These are phyloP conservation scores for Cutaneotrichosporon sp. DNA, from an alignment of 1,284 basidiomycete genomes.

Conservation along the genomic window DNA sequence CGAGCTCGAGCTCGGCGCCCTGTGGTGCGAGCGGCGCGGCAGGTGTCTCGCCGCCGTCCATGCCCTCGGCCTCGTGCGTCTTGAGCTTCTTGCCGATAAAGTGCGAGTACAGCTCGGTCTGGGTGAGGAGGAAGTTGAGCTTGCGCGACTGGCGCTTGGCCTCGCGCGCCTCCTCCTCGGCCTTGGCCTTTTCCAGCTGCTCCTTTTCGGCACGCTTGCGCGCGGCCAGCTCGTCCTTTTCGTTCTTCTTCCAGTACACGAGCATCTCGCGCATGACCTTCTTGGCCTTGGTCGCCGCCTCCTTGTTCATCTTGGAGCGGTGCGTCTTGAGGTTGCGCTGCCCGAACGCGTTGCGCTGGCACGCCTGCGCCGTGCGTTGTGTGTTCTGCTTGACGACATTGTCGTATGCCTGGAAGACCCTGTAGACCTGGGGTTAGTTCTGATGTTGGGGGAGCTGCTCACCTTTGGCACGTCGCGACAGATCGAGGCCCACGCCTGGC, in stretches of 20 bases:
- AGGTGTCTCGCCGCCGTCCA: slow-evolving; percentile 51
- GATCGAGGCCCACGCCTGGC: slow-evolving; percentile 83
- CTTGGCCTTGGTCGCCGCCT: slow-evolving; percentile 72
- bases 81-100: slow-evolving; percentile 99
- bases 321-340: slow-evolving; percentile 79
- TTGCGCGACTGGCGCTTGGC: slow-evolving; percentile 93
- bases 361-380: slow-evolving; percentile 37
- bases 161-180: slow-evolving; percentile 96
- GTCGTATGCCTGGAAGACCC: slow-evolving; percentile 66
- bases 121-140: slow-evolving; percentile 98
- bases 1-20: slow-evolving; percentile 53
- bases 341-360: slow-evolving; percentile 67
- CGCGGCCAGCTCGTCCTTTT: slow-evolving; percentile 86
- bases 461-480: slow-evolving; percentile 82
- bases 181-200: slow-evolving; percentile 80
- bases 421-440: slow-evolving; percentile 66
- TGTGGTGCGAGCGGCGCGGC: slow-evolving; percentile 22
- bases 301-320: slow-evolving; percentile 81
- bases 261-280: slow-evolving; percentile 65
- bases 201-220: slow-evolving; percentile 94
- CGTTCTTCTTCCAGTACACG: slow-evolving; percentile 97
- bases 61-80: slow-evolving; percentile 88
- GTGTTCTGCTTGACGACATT: slow-evolving; percentile 61
- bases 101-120: slow-evolving; percentile 98
- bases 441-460: slow-evolving; percentile 19